phyloP scores from a whole-genome alignment of 1,284 basidiomycete species.

The Microbotryomycetes sp. region DNA sequence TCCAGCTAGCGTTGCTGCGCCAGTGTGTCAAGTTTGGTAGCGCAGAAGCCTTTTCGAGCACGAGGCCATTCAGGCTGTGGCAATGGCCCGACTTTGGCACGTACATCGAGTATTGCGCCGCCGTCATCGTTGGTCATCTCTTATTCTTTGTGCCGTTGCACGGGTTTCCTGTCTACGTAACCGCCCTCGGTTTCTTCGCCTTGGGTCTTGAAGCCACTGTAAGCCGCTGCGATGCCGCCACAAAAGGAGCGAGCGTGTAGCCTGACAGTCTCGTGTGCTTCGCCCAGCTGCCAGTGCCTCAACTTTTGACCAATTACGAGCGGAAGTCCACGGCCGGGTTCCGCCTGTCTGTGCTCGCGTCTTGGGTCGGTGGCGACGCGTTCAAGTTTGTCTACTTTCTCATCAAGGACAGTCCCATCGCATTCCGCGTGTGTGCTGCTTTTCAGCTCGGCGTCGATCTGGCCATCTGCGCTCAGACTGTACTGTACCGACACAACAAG shows the following conservation, averaged over 20 bases:
- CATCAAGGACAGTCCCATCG: constrained; percentile 42
- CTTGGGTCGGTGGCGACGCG: constrained; percentile 42
- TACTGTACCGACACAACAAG: neutral
- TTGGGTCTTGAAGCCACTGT: constrained; percentile 48
- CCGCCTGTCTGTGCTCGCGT: constrained; percentile 43
- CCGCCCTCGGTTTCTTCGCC: constrained; percentile 46
- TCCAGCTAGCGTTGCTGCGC: neutral
- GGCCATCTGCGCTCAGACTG: neutral
- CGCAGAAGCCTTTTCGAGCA: neutral
- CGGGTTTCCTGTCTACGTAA: constrained; percentile 31
- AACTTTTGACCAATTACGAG: constrained; percentile 46
- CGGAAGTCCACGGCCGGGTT: constrained; percentile 48
- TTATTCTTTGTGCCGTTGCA: constrained; percentile 37
- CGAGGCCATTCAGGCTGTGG: constrained; percentile 45
- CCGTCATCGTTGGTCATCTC: constrained; percentile 42
- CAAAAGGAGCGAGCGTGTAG: neutral
- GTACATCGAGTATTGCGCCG: constrained; percentile 47
- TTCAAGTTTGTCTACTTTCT: constrained; percentile 42
- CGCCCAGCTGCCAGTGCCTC: constrained; percentile 46
- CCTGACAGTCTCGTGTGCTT: no score
- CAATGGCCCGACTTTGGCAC: constrained; percentile 38
- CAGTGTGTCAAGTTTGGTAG: neutral
- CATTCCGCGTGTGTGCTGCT: constrained; percentile 40
- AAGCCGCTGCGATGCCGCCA: no score
- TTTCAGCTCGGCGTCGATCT: constrained; percentile 35